A percentile compares a stretch with the other conserved stretches of the same genome.
Conservation (phyloP, 2,329 filamentous ascomycete genomes). For the Calonectria naviculata region DNA sequence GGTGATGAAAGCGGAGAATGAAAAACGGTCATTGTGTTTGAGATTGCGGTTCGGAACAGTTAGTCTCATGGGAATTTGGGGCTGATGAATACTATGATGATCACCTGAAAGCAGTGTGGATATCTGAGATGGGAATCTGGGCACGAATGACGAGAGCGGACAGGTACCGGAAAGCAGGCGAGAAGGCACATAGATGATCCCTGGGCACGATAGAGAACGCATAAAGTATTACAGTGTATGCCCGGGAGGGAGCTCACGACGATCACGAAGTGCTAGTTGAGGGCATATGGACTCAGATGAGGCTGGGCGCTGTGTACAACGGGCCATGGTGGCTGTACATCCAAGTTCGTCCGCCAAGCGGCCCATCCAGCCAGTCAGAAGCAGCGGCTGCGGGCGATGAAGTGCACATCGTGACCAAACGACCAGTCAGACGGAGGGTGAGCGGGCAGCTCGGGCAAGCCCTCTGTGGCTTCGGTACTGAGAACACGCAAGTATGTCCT, state of each 20-base stretch:
- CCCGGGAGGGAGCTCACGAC: neutral
- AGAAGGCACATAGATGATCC: neutral
- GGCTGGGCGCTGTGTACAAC: constrained; percentile 10
- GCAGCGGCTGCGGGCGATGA: neutral
- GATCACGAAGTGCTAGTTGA: neutral
- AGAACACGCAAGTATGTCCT: neutral
- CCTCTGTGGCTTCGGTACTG: neutral
- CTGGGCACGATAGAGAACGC: neutral
- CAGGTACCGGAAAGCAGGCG: neutral
- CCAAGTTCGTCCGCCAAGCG: neutral
- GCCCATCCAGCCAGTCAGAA: constrained; percentile 4
- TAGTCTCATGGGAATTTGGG: constrained; percentile 10
- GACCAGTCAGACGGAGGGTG: constrained; percentile 10
- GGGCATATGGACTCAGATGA: neutral
- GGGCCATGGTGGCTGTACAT: constrained; percentile 21
- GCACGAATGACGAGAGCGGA: constrained; percentile 19
- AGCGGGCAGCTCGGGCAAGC: neutral
- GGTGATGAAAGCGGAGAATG: constrained; percentile 20
- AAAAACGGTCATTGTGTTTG: neutral
- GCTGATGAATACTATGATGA: neutral
- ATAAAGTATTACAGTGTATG: neutral
- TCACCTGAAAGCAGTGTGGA: constrained; percentile 13
- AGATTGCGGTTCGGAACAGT: constrained; percentile 28
- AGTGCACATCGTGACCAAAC: neutral
- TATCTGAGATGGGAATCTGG: neutral